Conservation (phyloP, 73 alveolate species). For the Tetrahymena elliotti region DNA sequence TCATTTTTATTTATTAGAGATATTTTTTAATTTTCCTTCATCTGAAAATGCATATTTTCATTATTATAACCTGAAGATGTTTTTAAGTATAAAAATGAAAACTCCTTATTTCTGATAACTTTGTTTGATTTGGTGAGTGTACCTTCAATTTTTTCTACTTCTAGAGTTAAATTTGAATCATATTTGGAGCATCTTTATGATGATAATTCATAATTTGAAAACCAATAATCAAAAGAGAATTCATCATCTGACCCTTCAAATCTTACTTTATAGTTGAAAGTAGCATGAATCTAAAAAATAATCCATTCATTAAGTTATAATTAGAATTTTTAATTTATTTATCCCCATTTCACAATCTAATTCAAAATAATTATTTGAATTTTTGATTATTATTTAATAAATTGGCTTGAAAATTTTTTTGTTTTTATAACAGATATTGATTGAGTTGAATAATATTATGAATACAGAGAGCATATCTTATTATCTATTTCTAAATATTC, state of each 20-base stretch:
- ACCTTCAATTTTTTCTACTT: neutral
- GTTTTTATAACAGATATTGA: too few species aligned
- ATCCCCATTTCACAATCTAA: neutral
- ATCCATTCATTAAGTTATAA: neutral
- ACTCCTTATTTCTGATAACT: neutral
- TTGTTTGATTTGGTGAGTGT: neutral
- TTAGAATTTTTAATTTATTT: neutral
- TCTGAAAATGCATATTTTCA: too few species aligned
- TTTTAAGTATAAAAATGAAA: neutral
- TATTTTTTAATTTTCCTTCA: too few species aligned
- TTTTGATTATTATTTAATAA: too few species aligned
- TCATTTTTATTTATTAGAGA: too few species aligned
- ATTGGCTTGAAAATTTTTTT: too few species aligned
- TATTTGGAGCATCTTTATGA: neutral
- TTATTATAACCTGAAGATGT: too few species aligned
- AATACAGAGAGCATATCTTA: neutral
- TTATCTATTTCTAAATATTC: too few species aligned
- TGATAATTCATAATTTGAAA: neutral
- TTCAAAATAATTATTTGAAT: too few species aligned
- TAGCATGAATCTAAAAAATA: too few species aligned
- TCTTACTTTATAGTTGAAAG: neutral
- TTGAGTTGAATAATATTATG: neutral
- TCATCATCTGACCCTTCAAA: neutral
- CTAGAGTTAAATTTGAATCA: too few species aligned
- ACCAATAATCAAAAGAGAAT: neutral